Evolutionary conservation across 306 rosid species (phyloP), one percentile per base, ranked within the genome.

Genomic region (Vigna nakashimae): DNA sequence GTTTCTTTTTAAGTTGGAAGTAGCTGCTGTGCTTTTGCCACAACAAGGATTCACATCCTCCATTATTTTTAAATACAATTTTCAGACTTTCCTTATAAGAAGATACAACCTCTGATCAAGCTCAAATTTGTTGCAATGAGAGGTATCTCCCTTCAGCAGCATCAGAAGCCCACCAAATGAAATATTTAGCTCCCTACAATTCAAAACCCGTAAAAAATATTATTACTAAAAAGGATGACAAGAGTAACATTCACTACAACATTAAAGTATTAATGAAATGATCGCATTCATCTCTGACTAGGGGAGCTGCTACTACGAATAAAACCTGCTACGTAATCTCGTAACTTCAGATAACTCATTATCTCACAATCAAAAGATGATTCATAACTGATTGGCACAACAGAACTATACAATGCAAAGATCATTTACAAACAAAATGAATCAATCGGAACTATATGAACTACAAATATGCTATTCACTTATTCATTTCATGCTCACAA

Each of bases 121-220:
- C 75, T 92, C 97, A 80, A 92, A 94, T 65, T 82, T 82, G 85
- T 82, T 82, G 78, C 32, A 82, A 20, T 82, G 85, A 71, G 85
- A 82, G 65, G 71, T 89, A 52, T 92, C 98, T 32, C 98, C 97
- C 84, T 79, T 92, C 83, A 94, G 84, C 92, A 90, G 62, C 98
- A 92, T 92, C 86, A 94, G 87, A 76, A 94, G 98, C 77, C 97
- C 98, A 51, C 97, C 95, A 85, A 94, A 94, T 40, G 98, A 92
- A 60, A 92, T 91, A 74, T 82, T 80, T 18, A 94, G 66, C 85
- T 94, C 98, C 77, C 97, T 89, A 55, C 76, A 86, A 53, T 78
- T 67, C 73, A 83, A 75, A 73, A 67, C 18, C 70, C 48, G 70
- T 34, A 36, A 40, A 38, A 11, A 15, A 0, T 36, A 73, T 53